Evolutionary conservation across 2,329 filamentous ascomycete species (phyloP), one percentile per base, ranked within the genome.

Genomic region (Erysiphe pulchra): DNA sequence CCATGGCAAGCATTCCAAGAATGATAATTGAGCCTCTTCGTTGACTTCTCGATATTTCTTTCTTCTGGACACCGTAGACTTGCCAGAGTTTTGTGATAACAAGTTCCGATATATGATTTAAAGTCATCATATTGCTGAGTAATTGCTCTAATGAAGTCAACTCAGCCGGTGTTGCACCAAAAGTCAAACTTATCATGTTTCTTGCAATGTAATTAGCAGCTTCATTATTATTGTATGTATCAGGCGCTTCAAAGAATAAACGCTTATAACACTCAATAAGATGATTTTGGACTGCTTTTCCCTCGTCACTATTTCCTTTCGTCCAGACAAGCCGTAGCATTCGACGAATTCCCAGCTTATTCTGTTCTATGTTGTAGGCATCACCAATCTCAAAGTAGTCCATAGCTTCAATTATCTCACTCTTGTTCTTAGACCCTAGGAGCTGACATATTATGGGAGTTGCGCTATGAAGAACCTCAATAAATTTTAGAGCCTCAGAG

Each of bases 261-360:
- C 83, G 77, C 58, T 81, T 90, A 66, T 98, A 98, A 60, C 84
- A 93, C 54, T 98, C 90, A 52, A 98, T 93, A 30, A 98, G 69
- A 61, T 98, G 90, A 2, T 81, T 82, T 59, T 98, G 92, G 2
- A 98, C 86, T 47, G 90, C 90, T 63, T 95, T 98, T 55, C 92
- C 90, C 67, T 98, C 92, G 56, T 98, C 90, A 55, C 85, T 95
- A 63, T 95, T 98, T 54, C 90, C 87, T 63, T 98, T 98, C 51
- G 90, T 98, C 90, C 90, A 98, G 60, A 98, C 98, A 17, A 98
- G 69, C 45, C 87, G 78, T 50, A 98, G 69, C 90, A 98, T 98
- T 47, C 85, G 79, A 48, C 87, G 75, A 56, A 98, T 95, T 47
- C 92, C 90, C 36, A 79, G 65, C 60, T 92, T 86, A 57, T 92